Conservation (phyloP, 2,329 filamentous ascomycete genomes). For the Thyridium curvatum region DNA sequence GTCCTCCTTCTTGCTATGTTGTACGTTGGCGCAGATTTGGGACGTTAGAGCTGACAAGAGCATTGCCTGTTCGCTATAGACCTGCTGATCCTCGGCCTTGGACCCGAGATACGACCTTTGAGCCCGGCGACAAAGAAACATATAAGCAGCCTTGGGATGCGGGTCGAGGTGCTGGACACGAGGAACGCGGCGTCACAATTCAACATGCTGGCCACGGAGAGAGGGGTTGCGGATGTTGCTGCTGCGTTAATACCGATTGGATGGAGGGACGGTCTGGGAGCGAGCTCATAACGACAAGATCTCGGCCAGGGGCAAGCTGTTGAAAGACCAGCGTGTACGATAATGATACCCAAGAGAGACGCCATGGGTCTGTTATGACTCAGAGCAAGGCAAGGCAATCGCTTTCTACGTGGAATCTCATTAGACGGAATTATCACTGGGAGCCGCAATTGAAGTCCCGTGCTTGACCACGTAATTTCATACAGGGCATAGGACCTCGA, state of each 20-base stretch:
- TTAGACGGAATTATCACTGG: too few species aligned
- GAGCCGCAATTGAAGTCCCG: too few species aligned
- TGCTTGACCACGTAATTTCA: too few species aligned
- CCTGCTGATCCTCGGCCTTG: slow-evolving; percentile 82
- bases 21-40: not conserved
- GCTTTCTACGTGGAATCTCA: too few species aligned
- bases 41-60: not conserved
- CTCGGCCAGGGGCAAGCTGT: not conserved
- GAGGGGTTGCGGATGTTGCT: slow-evolving; percentile 78
- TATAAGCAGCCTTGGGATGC: slow-evolving; percentile 73
- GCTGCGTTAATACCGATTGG: slow-evolving; percentile 83
- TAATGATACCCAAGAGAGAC: too few species aligned
- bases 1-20: slow-evolving; percentile 19
- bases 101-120: slow-evolving; percentile 67
- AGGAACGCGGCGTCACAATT: slow-evolving; percentile 91
- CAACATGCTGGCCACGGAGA: slow-evolving; percentile 90
- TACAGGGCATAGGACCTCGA: too few species aligned
- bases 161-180: slow-evolving; percentile 86
- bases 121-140: slow-evolving; percentile 66
- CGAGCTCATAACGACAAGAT: slow-evolving; percentile 11
- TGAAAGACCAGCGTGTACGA: too few species aligned
- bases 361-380: too few species aligned
- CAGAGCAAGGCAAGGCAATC: too few species aligned
- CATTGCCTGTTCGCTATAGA: slow-evolving; percentile 42
- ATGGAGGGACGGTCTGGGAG: slow-evolving; percentile 60